Percentiles rank a stretch among this genome's conserved stretches.
Conservation (phyloP, 352 stramenopile species). For the Pythium oligandrum region DNA sequence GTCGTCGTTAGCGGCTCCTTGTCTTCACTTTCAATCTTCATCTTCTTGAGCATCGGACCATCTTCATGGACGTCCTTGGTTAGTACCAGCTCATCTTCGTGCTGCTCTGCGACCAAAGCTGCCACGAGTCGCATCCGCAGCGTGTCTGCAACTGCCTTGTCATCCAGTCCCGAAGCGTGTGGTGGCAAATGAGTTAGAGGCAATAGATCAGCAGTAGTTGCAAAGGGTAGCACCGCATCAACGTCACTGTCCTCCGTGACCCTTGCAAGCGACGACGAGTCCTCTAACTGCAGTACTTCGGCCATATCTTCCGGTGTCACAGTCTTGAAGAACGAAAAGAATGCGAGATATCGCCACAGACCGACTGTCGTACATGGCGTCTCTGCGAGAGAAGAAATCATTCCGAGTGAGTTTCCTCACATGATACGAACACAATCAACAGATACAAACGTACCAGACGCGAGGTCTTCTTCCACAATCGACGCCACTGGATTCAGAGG, state of each 20-base stretch:
- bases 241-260: background rate
- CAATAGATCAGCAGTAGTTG: too few species aligned
- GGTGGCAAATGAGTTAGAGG: too few species aligned
- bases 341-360: conserved; percentile 60
- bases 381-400: conserved; percentile 22
- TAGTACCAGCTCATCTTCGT: background rate
- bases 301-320: conserved; percentile 60
- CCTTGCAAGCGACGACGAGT: conserved; percentile 10
- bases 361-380: conserved; percentile 58
- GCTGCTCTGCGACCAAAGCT: conserved; percentile 2
- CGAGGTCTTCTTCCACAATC: conserved; percentile 67
- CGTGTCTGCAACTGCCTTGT: background rate
- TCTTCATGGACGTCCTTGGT: background rate
- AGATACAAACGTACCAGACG: conserved; percentile 27
- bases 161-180: too few species aligned
- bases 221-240: background rate
- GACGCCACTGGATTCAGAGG: conserved; percentile 20
- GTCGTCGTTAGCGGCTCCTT: background rate
- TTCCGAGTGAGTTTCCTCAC: background rate
- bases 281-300: conserved; percentile 50
- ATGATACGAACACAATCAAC: background rate
- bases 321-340: conserved; percentile 59
- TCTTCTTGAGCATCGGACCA: background rate
- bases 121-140: conserved; percentile 12
- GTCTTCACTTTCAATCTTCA: background rate